A percentile compares a stretch with the other conserved stretches of the same genome.
These are phyloP conservation scores for Ailanthus altissimus DNA, from an alignment of 345 rosid species.

Conservation along the genomic window DNA sequence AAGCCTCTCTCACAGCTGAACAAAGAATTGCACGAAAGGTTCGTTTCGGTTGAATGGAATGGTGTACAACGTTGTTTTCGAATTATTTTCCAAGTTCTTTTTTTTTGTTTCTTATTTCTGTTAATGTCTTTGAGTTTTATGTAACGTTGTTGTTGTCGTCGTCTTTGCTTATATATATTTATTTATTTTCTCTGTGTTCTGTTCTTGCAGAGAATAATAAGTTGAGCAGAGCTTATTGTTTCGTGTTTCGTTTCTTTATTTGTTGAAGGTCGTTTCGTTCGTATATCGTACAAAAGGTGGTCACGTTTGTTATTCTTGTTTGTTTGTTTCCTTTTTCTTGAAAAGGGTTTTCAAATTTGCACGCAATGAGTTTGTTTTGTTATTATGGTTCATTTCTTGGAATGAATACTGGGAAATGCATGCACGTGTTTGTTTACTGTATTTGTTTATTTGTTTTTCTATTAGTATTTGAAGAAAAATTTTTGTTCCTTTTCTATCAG, in stretches of 20 bases:
- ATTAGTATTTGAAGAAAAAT: not conserved
- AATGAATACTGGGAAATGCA: not conserved
- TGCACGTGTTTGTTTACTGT: not conserved
- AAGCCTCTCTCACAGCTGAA: not conserved
- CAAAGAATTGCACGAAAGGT: not conserved
- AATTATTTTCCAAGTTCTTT: not conserved
- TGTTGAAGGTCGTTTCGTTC: slow-evolving; percentile 9
- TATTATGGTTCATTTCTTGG: not conserved
- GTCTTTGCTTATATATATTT: not conserved
- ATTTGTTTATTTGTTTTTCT: not conserved
- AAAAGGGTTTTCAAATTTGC: not conserved
- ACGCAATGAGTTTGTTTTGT: slow-evolving; percentile 1
- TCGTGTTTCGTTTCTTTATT: slow-evolving; percentile 11
- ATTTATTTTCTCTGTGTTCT: not conserved
- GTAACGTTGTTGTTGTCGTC: not conserved
- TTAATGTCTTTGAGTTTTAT: not conserved
- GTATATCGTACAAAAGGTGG: slow-evolving; percentile 15
- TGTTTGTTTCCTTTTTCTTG: not conserved
- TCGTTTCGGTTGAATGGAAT: not conserved
- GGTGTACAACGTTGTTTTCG: not conserved
- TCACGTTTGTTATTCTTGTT: not conserved
- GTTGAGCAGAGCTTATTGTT: slow-evolving; percentile 12
- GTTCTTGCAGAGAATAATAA: slow-evolving; percentile 10
- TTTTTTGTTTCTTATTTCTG: not conserved
- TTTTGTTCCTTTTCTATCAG: not conserved